Base-by-base conservation (phyloP, 768 basidiomycete genomes). In the Xerocomus spinulosus region DNA sequence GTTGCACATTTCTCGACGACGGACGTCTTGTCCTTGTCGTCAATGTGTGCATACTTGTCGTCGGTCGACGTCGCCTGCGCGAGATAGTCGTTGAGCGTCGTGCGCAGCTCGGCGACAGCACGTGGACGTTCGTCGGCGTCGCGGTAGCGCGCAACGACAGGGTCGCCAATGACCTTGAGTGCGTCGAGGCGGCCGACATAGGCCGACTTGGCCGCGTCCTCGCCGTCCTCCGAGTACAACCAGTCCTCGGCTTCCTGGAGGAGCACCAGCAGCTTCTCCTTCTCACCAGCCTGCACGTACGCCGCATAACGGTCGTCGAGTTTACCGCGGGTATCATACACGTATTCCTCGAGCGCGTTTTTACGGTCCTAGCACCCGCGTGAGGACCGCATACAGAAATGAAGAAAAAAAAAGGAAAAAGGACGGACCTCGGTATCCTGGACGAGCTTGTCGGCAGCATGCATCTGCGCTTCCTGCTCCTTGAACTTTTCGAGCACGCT, bases 271-370 rank as follows among this genome's bases (percentile, higher is more conserved):
- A 98, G 81, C 51, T 80, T 80, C 52, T 79, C 67, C 73, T 93
- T 94, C 72, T 98, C 95, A 12, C 72, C 66, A 0, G 82, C 41
- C 61, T 85, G 78, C 44, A 87, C 87, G 68, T 75, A 98, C 12
- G 80, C 40, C 15, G 84, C 83, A 61, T 89, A 96, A 42, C 87
- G 82, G 39, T 86, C 89, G 30, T 97, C 94, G 51, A 99, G 80
- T 73, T 96, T 95, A 69, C 81, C 74, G 32, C 93, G 88, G 61
- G 79, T 92, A 68, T 98, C 95, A 71, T 97, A 97, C 49, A 98
- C 87, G 73, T 95, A 97, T 72, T 98, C 96, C 73, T 99, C 95
- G 13, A 99, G 83, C 4, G 94, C 93, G 65, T 99, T 99, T 75
- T 97, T 99, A 69, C 90, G 84, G 70, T 98, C 90, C 92, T 95